Evolutionary conservation across 169 alveolate genomes (phyloP).

Genomic region (Plasmodium gaboni): DNA sequence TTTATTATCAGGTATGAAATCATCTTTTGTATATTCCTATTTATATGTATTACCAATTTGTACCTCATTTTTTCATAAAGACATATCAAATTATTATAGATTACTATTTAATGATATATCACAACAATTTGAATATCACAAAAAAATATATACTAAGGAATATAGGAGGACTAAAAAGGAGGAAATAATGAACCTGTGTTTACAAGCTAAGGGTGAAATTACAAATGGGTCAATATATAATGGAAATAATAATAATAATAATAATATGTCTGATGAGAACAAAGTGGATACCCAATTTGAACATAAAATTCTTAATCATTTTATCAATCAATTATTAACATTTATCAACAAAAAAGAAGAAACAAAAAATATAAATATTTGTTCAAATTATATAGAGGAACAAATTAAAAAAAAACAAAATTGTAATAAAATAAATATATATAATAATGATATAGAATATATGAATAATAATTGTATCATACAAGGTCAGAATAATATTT

Average conservation of each 20-base stretch:
- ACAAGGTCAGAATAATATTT: not conserved
- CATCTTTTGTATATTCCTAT: constrained; percentile 30
- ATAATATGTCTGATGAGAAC: not conserved
- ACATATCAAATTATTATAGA: constrained; percentile 2
- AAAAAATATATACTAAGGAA: constrained; percentile 12
- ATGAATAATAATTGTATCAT: not conserved
- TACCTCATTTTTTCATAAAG: constrained; percentile 54
- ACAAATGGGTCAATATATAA: no score
- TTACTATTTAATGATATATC: not conserved
- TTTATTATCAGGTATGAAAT: constrained; percentile 8
- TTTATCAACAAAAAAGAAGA: constrained; percentile 10
- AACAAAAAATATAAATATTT: not conserved
- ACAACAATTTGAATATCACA: not conserved
- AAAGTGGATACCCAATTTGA: not conserved
- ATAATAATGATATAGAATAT: no score
- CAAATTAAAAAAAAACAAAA: constrained; percentile 11
- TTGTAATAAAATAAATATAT: not conserved
- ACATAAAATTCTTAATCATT: constrained; percentile 13
- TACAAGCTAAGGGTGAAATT: not conserved
- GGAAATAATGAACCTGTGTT: not conserved
- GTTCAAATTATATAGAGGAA: not conserved
- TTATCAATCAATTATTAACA: constrained; percentile 8
- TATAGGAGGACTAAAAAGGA: constrained; percentile 14
- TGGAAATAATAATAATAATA: not conserved
- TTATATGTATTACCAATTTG: constrained; percentile 50